Conservation (phyloP, 2,329 filamentous ascomycete species). For the Grosmannia penicillata region DNA sequence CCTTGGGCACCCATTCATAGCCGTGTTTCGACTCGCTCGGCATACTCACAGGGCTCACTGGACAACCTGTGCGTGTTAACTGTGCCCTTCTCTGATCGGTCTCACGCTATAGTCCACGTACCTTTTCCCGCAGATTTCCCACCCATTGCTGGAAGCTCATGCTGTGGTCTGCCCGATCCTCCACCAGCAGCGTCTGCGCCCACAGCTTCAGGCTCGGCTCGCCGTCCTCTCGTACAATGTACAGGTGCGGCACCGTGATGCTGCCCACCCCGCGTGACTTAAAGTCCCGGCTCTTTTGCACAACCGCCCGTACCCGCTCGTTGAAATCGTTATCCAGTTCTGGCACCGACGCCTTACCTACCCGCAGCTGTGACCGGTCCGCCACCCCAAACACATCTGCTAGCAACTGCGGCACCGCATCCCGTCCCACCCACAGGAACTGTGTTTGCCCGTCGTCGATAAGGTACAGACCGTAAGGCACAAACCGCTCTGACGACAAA, state of each 20-base stretch:
- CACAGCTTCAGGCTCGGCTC: constrained; percentile 90
- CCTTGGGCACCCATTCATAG: no score
- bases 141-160: constrained; percentile 91
- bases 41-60: no score
- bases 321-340: constrained; percentile 93
- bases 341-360: constrained; percentile 79
- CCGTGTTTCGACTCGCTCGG: no score
- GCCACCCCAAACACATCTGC: constrained; percentile 79
- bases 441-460: constrained; percentile 97
- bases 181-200: constrained; percentile 90
- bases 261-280: constrained; percentile 77
- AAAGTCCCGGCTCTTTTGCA: constrained; percentile 87
- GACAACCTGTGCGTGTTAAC: not conserved
- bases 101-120: constrained; percentile 22
- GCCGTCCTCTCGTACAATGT: constrained; percentile 87
- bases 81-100: not conserved
- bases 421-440: constrained; percentile 90
- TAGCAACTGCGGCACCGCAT: constrained; percentile 80
- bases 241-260: constrained; percentile 83
- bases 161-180: constrained; percentile 87
- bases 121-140: constrained; percentile 87
- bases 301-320: constrained; percentile 76
- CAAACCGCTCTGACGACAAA: constrained; percentile 74
- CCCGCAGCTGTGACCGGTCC: constrained; percentile 70
- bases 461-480: constrained; percentile 82